Percentiles rank a stretch among this genome's conserved stretches.
Conservation (phyloP, 352 stramenopile species). For the Pythium oligandrum region DNA sequence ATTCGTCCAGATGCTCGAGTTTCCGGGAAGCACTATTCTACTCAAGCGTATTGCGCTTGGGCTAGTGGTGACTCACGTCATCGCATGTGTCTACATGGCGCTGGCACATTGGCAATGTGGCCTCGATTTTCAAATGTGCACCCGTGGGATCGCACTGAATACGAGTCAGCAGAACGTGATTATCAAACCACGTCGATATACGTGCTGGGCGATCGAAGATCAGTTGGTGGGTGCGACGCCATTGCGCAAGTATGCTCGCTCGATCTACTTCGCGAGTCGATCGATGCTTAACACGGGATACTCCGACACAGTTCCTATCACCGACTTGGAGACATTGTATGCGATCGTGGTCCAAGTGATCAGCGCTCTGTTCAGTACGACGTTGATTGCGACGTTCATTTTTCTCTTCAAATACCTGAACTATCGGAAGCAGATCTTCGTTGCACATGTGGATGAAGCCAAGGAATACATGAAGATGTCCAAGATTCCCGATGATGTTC, state of each 20-base stretch:
- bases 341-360: slow-evolving; percentile 54
- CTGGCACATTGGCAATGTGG: slow-evolving; percentile 67
- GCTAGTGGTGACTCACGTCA: slow-evolving; percentile 46
- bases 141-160: slow-evolving; percentile 6
- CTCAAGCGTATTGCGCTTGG: slow-evolving; percentile 41
- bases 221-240: slow-evolving; percentile 40
- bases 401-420: slow-evolving; percentile 70
- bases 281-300: slow-evolving; percentile 58
- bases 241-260: slow-evolving; percentile 44
- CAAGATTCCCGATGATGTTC: slow-evolving; percentile 51
- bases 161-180: no score
- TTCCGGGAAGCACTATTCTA: slow-evolving; percentile 49
- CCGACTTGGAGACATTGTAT: slow-evolving; percentile 48
- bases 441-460: slow-evolving; percentile 58
- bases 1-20: slow-evolving; percentile 46
- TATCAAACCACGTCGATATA: slow-evolving; percentile 17
- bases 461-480: slow-evolving; percentile 74
- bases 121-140: slow-evolving; percentile 43
- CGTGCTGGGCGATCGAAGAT: slow-evolving; percentile 70
- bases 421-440: slow-evolving; percentile 53
- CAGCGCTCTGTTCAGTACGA: slow-evolving; percentile 60
- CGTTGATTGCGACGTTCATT: slow-evolving; percentile 60
- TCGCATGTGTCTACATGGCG: slow-evolving; percentile 63
- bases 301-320: slow-evolving; percentile 52
- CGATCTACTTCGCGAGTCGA: slow-evolving; percentile 54